phyloP scores from a whole-genome alignment of 805 yeast species.

The Ogataea nonfermentans region DNA sequence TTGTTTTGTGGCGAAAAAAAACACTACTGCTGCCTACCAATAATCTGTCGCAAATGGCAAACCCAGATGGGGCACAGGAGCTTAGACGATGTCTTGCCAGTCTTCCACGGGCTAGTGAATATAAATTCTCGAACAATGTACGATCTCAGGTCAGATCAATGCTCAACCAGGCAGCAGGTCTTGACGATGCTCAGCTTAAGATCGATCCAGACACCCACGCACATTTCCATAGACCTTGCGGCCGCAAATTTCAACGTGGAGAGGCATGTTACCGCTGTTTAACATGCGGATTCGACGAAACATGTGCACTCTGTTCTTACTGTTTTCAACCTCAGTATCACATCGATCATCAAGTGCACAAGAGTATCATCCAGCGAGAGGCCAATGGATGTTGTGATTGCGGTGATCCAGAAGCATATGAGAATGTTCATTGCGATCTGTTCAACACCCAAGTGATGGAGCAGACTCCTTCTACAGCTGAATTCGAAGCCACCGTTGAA shows the following conservation, averaged over 20 bases:
- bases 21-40: background rate
- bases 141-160: constrained; percentile 39
- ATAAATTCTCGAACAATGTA: constrained; percentile 31
- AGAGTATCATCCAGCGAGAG: constrained; percentile 60
- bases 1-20: constrained; percentile 11
- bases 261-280: constrained; percentile 80
- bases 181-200: constrained; percentile 17
- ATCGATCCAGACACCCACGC: constrained; percentile 26
- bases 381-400: constrained; percentile 85
- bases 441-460: constrained; percentile 14
- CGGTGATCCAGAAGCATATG: constrained; percentile 88
- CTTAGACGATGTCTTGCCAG: constrained; percentile 37
- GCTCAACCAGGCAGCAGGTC: constrained; percentile 26
- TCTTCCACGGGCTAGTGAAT: constrained; percentile 37
- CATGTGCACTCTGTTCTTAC: constrained; percentile 76
- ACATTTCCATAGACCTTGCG: constrained; percentile 72
- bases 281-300: constrained; percentile 75
- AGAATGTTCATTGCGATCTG: constrained; percentile 49
- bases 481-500: constrained; percentile 43
- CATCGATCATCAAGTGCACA: constrained; percentile 66
- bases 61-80: constrained; percentile 6
- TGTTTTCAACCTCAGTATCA: constrained; percentile 75
- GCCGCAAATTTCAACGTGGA: constrained; percentile 67
- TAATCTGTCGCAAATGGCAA: constrained; percentile 3
- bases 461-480: constrained; percentile 37